A percentile compares a stretch with the other conserved stretches of the same genome.
These are phyloP conservation scores for Arabidopsis arenosa DNA, from an alignment of 345 rosid species.

Conservation along the genomic window DNA sequence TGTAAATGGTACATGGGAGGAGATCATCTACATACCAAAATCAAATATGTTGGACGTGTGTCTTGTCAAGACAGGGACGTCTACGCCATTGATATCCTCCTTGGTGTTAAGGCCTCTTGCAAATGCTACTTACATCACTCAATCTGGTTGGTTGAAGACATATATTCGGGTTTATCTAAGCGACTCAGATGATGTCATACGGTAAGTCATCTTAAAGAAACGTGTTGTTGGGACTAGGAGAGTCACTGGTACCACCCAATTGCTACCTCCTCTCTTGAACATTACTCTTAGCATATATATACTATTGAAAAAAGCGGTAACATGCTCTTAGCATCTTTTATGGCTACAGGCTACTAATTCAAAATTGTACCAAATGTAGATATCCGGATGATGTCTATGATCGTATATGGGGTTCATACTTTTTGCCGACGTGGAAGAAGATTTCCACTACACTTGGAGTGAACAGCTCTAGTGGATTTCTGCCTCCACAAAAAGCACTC, in stretches of 20 bases:
- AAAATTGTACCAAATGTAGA: constrained; percentile 34
- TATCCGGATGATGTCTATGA: constrained; percentile 40
- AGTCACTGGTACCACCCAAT: too few relatives aligned
- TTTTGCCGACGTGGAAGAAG: constrained; percentile 17
- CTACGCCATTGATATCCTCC: constrained; percentile 35
- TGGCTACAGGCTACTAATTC: neutral
- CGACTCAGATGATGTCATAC: neutral
- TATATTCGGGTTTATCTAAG: constrained; percentile 18
- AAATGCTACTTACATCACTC: constrained; percentile 18
- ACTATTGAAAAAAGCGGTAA: too few relatives aligned
- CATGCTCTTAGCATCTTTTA: neutral
- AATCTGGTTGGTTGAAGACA: constrained; percentile 34
- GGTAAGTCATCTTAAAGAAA: constrained; percentile 16
- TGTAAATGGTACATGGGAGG: constrained; percentile 27
- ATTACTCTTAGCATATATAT: too few relatives aligned
- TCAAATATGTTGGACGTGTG: constrained; percentile 37
- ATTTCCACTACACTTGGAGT: constrained; percentile 17
- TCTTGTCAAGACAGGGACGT: constrained; percentile 44
- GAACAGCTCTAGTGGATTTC: constrained; percentile 22
- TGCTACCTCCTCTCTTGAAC: too few relatives aligned
- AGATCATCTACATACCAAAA: constrained; percentile 40
- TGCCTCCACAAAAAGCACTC: constrained; percentile 40
- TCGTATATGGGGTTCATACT: constrained; percentile 35
- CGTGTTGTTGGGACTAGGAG: neutral
- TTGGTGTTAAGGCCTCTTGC: constrained; percentile 27